Evolutionary conservation across 805 yeast genomes (phyloP), one percentile per base, ranked within the genome.

Genomic region (Ogataea angusta): DNA sequence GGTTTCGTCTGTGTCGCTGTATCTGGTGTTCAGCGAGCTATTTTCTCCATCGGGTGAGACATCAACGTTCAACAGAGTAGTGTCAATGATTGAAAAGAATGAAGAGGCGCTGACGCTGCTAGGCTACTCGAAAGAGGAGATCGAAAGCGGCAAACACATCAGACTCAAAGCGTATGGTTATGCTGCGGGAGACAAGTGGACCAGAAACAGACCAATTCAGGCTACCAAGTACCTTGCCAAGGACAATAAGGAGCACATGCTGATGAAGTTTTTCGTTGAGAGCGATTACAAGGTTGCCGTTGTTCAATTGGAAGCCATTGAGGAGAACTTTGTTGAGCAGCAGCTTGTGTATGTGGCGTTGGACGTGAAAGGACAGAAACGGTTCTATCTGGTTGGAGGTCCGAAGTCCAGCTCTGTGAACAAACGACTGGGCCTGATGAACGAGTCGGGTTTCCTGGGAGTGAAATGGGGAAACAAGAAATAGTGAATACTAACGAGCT

Each of bases 31-130:
- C n/a, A 71, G 82, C 9, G 96, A 90, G 59, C 66, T 90, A 23
- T 78, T 87, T 49, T 75, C 90, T 34, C 96, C 97, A 8, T 82
- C 95, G 1, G 95, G 95, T 17, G 96, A 90, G 57, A 90, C 95
- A 0, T 85, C 83, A 49, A 78, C 95, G 2, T 90, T 90, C 69
- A 89, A 90, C 65, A 76, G 87, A 52, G 95, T 95, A 2, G 89
- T 89, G 23, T 74, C 77, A 10, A 65, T 85, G 52, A 76, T 88
- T 27, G 91, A 90, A 57, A 69, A 81, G 44, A 86, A 83, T 60
- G 72, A 72, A 35, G 62, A 60, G 27, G 81, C 84, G 3, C 80
- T 80, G 51, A 65, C 69, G 48, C 60, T 80, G 22, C 67, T 90
- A 27, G 66, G 65, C n/a, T 61, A 55, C 36, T 41, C 63, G 2